phyloP scores from a whole-genome alignment of 2,329 filamentous ascomycete species.

The Chrysoporthe deuterocubensis region DNA sequence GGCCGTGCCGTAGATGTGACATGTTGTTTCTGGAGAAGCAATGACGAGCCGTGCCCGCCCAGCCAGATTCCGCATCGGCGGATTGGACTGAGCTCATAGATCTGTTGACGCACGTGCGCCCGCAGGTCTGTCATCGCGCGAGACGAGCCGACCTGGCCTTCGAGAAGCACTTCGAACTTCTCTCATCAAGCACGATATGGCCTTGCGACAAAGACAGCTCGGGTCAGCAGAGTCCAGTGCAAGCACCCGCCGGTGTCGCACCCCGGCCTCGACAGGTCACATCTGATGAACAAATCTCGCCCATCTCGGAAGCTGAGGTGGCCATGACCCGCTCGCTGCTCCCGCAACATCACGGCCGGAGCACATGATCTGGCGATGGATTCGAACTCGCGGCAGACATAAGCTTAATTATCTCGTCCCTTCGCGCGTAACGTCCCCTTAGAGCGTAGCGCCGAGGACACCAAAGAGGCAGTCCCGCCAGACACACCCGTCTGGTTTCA shows the following conservation, averaged over 20 bases:
- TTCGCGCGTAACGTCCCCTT: conserved; percentile 20
- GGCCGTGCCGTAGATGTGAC: conserved; percentile 28
- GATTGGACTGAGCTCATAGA: background rate
- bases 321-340: background rate
- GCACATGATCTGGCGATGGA: conserved; percentile 12
- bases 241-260: conserved; percentile 19
- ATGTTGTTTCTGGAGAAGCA: conserved; percentile 31
- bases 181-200: conserved; percentile 6
- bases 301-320: background rate
- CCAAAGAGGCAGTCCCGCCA: conserved; percentile 19
- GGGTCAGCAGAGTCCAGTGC: conserved; percentile 12
- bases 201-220: conserved; percentile 2
- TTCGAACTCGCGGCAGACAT: conserved; percentile 21
- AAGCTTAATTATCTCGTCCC: conserved; percentile 25
- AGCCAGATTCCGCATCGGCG: conserved; percentile 1
- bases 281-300: background rate
- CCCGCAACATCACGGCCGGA: background rate
- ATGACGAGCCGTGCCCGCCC: conserved; percentile 21
- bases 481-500: conserved; percentile 36
- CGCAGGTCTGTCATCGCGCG: conserved; percentile 11
- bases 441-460: conserved; percentile 22
- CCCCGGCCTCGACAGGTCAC: conserved; percentile 26
- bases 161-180: conserved; percentile 1
- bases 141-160: conserved; percentile 1
- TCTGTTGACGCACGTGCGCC: conserved; percentile 8